A percentile compares a stretch with the other conserved stretches of the same genome.
These are phyloP conservation scores for Echeveria elegans DNA, from an alignment of 164 flowering plant species.

Conservation along the genomic window DNA sequence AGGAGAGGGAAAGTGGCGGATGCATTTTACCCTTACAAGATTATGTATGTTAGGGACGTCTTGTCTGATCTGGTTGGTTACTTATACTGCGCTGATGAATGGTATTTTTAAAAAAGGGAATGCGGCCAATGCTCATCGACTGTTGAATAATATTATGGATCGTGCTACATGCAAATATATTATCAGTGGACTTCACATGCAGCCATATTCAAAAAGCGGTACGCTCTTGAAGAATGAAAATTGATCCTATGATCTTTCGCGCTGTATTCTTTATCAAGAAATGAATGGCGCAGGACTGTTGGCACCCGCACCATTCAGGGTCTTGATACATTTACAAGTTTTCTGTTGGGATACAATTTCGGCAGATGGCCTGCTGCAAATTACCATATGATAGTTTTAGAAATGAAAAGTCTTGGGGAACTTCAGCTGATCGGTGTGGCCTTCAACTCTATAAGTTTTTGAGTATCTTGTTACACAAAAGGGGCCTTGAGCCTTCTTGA, in stretches of 20 bases:
- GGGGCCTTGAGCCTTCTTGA: no score
- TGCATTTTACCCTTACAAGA: constrained; percentile 67
- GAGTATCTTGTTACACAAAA: no score
- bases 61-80: constrained; percentile 65
- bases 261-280: no score
- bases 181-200: constrained; percentile 45
- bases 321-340: no score
- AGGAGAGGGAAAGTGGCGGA: constrained; percentile 55
- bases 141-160: constrained; percentile 57
- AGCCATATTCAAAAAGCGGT: constrained; percentile 12
- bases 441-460: no score
- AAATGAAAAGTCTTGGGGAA: no score
- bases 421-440: no score
- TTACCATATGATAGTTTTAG: no score
- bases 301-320: no score
- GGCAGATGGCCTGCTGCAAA: no score
- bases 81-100: constrained; percentile 67
- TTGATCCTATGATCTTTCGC: not conserved
- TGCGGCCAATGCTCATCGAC: constrained; percentile 63
- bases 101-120: constrained; percentile 60
- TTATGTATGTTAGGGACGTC: constrained; percentile 67
- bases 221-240: constrained; percentile 4
- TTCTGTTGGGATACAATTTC: no score
- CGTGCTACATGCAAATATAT: constrained; percentile 55
- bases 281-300: not conserved